A percentile compares a stretch with the other conserved stretches of the same genome.
Evolutionary conservation across 148 eudicot genomes (phyloP).

Genomic region (Silene latifolia): DNA sequence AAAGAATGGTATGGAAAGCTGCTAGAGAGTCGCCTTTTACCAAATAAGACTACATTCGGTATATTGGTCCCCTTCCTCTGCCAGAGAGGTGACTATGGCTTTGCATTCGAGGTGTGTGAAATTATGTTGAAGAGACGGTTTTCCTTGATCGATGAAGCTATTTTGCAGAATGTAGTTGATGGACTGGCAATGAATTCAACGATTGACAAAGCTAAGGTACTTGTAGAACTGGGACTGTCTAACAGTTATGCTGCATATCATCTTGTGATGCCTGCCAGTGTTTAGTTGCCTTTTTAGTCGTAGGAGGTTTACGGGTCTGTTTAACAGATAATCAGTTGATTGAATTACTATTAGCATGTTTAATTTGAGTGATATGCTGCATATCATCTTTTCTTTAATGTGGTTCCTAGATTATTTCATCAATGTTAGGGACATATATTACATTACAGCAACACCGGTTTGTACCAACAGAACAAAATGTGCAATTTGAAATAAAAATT

Average conservation of each 20-base stretch:
- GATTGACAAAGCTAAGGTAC: conserved; percentile 41
- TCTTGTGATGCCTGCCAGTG: conserved; percentile 25
- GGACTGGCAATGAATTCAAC: conserved; percentile 40
- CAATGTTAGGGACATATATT: neutral
- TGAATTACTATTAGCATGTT: neutral
- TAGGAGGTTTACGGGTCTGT: too few relatives aligned
- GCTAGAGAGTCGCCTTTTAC: conserved; percentile 21
- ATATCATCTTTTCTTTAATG: neutral
- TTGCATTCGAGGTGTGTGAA: conserved; percentile 45
- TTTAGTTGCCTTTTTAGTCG: neutral
- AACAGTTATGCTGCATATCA: conserved; percentile 28
- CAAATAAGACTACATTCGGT: conserved; percentile 29
- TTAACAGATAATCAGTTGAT: neutral
- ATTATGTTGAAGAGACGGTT: conserved; percentile 15
- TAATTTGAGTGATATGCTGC: neutral
- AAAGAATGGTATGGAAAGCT: conserved; percentile 48
- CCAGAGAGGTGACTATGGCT: conserved; percentile 40
- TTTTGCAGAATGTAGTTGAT: conserved; percentile 53
- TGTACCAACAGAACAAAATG: neutral
- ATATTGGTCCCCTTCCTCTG: conserved; percentile 37
- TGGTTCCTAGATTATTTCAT: neutral
- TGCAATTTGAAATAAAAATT: neutral
- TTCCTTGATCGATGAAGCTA: conserved; percentile 25
- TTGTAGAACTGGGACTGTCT: conserved; percentile 33
- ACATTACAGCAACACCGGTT: neutral